A percentile compares a stretch with the other conserved stretches of the same genome.
These are phyloP conservation scores for Dactylellina leptospora DNA, from an alignment of 2,329 filamentous ascomycete species.

Conservation along the genomic window DNA sequence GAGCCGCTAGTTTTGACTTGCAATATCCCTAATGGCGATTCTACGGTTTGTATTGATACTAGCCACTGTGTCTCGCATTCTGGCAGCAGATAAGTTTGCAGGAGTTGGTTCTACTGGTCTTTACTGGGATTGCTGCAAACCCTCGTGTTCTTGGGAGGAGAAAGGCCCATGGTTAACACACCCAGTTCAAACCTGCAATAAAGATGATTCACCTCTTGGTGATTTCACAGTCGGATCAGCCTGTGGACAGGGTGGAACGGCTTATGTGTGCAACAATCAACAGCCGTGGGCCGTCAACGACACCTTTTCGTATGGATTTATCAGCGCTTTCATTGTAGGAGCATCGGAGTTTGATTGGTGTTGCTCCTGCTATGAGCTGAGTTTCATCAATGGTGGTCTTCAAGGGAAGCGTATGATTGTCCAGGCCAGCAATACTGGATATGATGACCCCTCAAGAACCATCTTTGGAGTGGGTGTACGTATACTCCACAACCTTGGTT, in stretches of 20 bases:
- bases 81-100: slow-evolving; percentile 24
- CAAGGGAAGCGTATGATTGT: slow-evolving; percentile 72
- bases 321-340: slow-evolving; percentile 65
- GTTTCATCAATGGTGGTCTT: slow-evolving; percentile 64
- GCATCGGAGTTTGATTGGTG: slow-evolving; percentile 70
- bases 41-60: slow-evolving; percentile 23
- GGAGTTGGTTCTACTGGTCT: slow-evolving; percentile 60
- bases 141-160: slow-evolving; percentile 67
- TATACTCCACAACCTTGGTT: neutral
- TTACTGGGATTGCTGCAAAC: slow-evolving; percentile 73
- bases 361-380: slow-evolving; percentile 72
- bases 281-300: slow-evolving; percentile 71
- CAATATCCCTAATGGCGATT: slow-evolving; percentile 34
- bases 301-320: slow-evolving; percentile 67
- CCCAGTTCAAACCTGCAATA: slow-evolving; percentile 55
- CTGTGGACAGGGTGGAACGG: slow-evolving; percentile 68
- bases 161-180: slow-evolving; percentile 54
- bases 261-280: slow-evolving; percentile 71
- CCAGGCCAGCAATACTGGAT: slow-evolving; percentile 71
- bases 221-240: slow-evolving; percentile 54
- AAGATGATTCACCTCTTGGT: slow-evolving; percentile 38
- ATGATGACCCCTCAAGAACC: slow-evolving; percentile 66
- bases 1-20: too few relatives aligned
- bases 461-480: slow-evolving; percentile 66
- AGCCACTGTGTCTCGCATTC: slow-evolving; percentile 19